A percentile compares a stretch with the other conserved stretches of the same genome.
phyloP scores from a whole-genome alignment of 179 eudicot genomes.

The Carnegiea gigantea region DNA sequence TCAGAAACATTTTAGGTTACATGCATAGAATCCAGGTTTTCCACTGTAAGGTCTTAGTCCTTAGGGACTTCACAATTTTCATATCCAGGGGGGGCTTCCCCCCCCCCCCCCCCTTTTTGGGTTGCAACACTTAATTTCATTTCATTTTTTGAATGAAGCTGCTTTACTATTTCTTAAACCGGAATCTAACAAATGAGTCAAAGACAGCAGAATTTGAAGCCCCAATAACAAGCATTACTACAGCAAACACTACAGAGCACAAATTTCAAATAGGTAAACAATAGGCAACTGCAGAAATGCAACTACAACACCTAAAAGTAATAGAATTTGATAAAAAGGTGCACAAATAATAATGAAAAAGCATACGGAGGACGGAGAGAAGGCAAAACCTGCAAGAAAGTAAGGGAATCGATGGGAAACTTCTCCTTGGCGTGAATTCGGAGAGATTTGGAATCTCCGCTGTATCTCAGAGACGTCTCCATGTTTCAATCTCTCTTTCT shows the following conservation, averaged over 20 bases:
- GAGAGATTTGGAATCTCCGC: slow-evolving; percentile 57
- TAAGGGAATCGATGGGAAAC: slow-evolving; percentile 39
- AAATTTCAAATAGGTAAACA: not conserved
- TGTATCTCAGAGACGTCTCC: slow-evolving; percentile 79
- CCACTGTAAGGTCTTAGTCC: too few relatives aligned
- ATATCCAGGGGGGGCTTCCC: too few relatives aligned
- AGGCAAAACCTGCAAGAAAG: slow-evolving; percentile 49
- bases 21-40: too few relatives aligned
- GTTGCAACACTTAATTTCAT: not conserved
- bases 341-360: not conserved
- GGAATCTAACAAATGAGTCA: too few relatives aligned
- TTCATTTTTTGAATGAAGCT: not conserved
- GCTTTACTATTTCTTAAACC: not conserved
- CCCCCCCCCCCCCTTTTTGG: not conserved
- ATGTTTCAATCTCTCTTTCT: slow-evolving; percentile 19
- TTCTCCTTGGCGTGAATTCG: slow-evolving; percentile 75
- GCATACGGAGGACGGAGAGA: not conserved
- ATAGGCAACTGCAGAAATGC: not conserved
- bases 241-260: not conserved
- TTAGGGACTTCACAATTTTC: too few relatives aligned
- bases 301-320: too few relatives aligned
- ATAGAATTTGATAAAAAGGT: too few relatives aligned
- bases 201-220: not conserved
- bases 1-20: not conserved
- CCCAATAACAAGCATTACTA: not conserved